phyloP scores from a whole-genome alignment of 2,329 filamentous ascomycete genomes.

The Exophiala alcalophila region DNA sequence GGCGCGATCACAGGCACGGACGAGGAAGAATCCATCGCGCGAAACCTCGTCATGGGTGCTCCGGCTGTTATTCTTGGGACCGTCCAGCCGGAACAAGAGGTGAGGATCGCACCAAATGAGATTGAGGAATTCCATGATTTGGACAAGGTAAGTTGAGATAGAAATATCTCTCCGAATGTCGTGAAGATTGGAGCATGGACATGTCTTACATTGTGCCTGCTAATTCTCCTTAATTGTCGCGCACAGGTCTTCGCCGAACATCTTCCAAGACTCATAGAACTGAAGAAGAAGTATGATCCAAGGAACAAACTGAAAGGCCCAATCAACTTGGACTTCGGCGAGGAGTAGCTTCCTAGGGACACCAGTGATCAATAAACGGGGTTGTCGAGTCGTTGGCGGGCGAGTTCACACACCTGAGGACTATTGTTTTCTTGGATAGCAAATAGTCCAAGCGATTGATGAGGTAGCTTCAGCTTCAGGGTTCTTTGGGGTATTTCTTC shows the following conservation, averaged over 20 bases:
- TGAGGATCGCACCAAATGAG: constrained; percentile 11
- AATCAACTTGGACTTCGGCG: constrained; percentile 1
- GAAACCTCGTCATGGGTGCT: constrained; percentile 3
- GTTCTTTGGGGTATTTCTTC: too few species aligned
- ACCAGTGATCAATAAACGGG: too few species aligned
- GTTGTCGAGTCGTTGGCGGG: too few species aligned
- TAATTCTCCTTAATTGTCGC: not conserved
- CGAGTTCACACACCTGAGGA: too few species aligned
- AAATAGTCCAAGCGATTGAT: too few species aligned
- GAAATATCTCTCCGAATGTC: not conserved
- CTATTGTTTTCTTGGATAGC: too few species aligned
- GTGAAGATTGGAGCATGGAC: too few species aligned
- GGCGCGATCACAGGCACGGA: not conserved
- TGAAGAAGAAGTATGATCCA: constrained; percentile 9
- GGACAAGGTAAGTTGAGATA: constrained; percentile 7
- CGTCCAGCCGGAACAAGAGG: not conserved
- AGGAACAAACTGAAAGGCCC: constrained; percentile 7
- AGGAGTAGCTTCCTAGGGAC: too few species aligned
- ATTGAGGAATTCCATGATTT: constrained; percentile 21
- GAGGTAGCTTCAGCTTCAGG: too few species aligned
- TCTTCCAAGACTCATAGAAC: not conserved
- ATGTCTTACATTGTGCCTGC: too few species aligned
- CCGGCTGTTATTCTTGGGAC: constrained; percentile 2
- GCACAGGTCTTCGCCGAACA: constrained; percentile 7
- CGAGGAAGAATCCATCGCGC: constrained; percentile 8